These are phyloP conservation scores for Colletotrichum plurivorum DNA, from an alignment of 2,329 filamentous ascomycete species.

Conservation along the genomic window DNA sequence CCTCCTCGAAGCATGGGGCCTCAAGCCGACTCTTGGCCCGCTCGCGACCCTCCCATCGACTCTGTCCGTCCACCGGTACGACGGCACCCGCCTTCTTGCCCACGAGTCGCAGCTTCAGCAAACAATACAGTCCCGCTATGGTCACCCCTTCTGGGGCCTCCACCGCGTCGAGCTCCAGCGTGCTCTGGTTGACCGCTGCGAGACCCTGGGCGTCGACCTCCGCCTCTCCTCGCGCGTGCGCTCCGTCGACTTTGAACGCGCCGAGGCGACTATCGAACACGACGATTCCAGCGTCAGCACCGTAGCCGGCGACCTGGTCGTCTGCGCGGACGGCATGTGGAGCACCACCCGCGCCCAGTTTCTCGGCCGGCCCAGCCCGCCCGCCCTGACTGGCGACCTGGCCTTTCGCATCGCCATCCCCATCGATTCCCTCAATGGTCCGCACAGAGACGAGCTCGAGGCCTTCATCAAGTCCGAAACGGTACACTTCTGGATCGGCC, in stretches of 20 bases:
- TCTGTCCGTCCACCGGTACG: slow-evolving; percentile 42
- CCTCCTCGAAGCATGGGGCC: slow-evolving; percentile 38
- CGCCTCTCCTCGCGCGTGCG: slow-evolving; percentile 29
- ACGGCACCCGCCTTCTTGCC: slow-evolving; percentile 40
- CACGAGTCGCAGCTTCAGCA: slow-evolving; percentile 35
- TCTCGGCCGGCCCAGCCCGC: slow-evolving; percentile 58
- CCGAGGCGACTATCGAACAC: slow-evolving; percentile 48
- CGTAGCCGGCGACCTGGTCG: slow-evolving; percentile 58
- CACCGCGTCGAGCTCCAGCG: slow-evolving; percentile 64
- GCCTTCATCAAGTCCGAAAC: slow-evolving; percentile 60
- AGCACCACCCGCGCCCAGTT: slow-evolving; percentile 59
- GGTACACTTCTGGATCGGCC: slow-evolving; percentile 69
- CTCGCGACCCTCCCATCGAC: slow-evolving; percentile 37
- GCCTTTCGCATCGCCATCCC: slow-evolving; percentile 68
- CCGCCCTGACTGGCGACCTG: slow-evolving; percentile 67
- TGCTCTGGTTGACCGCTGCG: slow-evolving; percentile 56
- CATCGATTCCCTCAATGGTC: slow-evolving; percentile 61
- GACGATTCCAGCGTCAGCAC: slow-evolving; percentile 40
- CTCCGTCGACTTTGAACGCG: slow-evolving; percentile 30
- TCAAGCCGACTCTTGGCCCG: slow-evolving; percentile 28
- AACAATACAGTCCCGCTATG: slow-evolving; percentile 31
- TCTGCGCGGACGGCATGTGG: slow-evolving; percentile 65
- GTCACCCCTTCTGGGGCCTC: slow-evolving; percentile 60
- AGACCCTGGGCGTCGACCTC: slow-evolving; percentile 53
- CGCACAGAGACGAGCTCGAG: slow-evolving; percentile 53